Percentiles rank a stretch among this genome's conserved stretches.
Conservation (phyloP, 2,329 filamentous ascomycete species). For the Tolypocladium endophyticum region DNA sequence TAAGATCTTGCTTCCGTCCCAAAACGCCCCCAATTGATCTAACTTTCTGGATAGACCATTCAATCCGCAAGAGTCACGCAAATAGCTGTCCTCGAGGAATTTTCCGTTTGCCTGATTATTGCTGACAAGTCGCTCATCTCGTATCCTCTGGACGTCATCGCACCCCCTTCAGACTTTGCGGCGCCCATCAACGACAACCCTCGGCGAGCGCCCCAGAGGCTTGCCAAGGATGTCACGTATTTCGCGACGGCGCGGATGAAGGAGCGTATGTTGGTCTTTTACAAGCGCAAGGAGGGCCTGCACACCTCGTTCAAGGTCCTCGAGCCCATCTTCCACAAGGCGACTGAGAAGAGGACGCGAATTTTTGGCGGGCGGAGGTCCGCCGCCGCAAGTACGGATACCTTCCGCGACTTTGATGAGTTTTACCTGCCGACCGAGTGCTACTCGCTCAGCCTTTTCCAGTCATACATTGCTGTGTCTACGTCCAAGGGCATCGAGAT, state of each 20-base stretch:
- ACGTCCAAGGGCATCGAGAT: constrained; percentile 92
- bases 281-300: constrained; percentile 89
- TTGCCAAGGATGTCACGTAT: constrained; percentile 90
- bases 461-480: constrained; percentile 83
- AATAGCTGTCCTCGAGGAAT: constrained; percentile 89
- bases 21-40: not conserved
- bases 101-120: constrained; percentile 84
- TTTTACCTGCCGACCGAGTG: constrained; percentile 97
- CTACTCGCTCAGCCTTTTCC: constrained; percentile 91
- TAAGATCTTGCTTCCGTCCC: constrained; percentile 32
- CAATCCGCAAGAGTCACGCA: constrained; percentile 72
- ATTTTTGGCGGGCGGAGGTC: constrained; percentile 48
- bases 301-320: constrained; percentile 95
- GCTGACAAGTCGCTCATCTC: constrained; percentile 86
- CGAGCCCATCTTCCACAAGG: constrained; percentile 90
- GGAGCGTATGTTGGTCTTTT: constrained; percentile 86
- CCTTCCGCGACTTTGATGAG: constrained; percentile 96
- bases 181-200: constrained; percentile 58
- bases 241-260: constrained; percentile 97
- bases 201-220: constrained; percentile 79
- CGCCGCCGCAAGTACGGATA: constrained; percentile 69
- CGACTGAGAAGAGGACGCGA: constrained; percentile 70
- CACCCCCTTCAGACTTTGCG: constrained; percentile 50
- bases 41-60: constrained; percentile 49
- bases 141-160: constrained; percentile 83